Conservation (phyloP, 169 alveolate species). For the Plasmodium fragile region DNA sequence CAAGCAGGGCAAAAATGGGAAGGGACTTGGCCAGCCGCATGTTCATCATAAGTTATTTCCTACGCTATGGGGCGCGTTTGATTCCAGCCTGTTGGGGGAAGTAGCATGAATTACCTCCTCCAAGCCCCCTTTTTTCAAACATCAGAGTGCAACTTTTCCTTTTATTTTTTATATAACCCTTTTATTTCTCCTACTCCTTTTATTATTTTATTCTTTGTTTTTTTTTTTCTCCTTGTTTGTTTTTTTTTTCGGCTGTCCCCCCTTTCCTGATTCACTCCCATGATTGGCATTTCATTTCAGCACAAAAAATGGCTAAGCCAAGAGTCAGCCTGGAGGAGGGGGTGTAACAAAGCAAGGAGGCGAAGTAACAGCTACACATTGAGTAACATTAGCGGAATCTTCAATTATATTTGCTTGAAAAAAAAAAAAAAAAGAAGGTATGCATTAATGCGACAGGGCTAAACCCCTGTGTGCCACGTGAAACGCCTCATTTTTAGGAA, state of each 20-base stretch:
- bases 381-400: not conserved
- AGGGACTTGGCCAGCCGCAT: not conserved
- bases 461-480: not conserved
- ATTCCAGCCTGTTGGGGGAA: not conserved
- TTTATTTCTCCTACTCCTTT: not conserved
- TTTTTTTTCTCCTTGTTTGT: not conserved
- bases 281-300: not conserved
- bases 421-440: not conserved
- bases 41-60: not conserved
- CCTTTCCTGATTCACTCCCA: not conserved
- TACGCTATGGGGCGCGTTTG: not conserved
- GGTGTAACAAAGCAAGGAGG: not conserved
- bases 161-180: not conserved
- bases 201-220: not conserved
- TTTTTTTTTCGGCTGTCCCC: not conserved
- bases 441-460: not conserved
- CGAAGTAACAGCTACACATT: not conserved
- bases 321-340: not conserved
- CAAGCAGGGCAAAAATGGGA: not conserved
- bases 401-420: not conserved
- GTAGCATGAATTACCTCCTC: not conserved
- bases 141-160: not conserved
- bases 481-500: not conserved
- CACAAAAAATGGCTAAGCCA: not conserved
- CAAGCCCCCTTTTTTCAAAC: not conserved